Percentiles rank a stretch among this genome's conserved stretches.
Evolutionary conservation across 2,329 filamentous ascomycete species (phyloP).

Genomic region (Mycosphaerella sp.): DNA sequence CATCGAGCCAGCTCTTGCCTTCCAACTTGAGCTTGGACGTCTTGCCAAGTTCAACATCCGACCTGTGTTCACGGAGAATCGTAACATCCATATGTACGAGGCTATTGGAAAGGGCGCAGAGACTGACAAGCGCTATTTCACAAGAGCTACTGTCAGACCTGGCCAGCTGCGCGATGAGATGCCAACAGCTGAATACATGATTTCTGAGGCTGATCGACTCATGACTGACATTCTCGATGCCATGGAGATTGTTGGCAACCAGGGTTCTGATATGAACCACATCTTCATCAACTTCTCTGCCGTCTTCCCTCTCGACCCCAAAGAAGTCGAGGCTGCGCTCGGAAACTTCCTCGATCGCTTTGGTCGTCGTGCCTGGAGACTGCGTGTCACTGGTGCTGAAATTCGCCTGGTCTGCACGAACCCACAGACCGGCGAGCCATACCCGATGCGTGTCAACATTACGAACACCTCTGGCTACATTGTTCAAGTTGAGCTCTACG

Average conservation of each 20-base stretch:
- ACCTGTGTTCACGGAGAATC: constrained; percentile 97
- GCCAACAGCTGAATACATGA: constrained; percentile 95
- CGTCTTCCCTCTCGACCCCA: constrained; percentile 84
- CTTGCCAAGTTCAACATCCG: constrained; percentile 97
- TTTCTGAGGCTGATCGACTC: constrained; percentile 90
- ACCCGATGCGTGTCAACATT: constrained; percentile 91
- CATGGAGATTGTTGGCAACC: constrained; percentile 97
- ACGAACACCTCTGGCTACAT: constrained; percentile 98
- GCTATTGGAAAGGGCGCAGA: constrained; percentile 90
- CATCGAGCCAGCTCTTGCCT: constrained; percentile 90
- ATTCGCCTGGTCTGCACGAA: constrained; percentile 99
- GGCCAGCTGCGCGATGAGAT: constrained; percentile 95
- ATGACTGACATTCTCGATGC: constrained; percentile 98
- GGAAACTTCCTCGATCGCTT: constrained; percentile 96
- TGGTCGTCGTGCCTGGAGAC: constrained; percentile 87
- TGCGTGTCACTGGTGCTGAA: constrained; percentile 94
- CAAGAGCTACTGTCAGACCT: constrained; percentile 87
- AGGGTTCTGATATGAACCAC: constrained; percentile 98
- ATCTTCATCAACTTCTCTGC: constrained; percentile 99
- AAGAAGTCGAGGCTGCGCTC: constrained; percentile 86
- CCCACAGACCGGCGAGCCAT: constrained; percentile 71
- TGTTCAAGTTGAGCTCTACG: constrained; percentile 95
- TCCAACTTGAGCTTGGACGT: constrained; percentile 94
- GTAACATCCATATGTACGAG: constrained; percentile 98
- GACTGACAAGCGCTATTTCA: constrained; percentile 98